Conservation (phyloP, 1,284 basidiomycete genomes). For the Cutaneotrichosporon dermatis region DNA sequence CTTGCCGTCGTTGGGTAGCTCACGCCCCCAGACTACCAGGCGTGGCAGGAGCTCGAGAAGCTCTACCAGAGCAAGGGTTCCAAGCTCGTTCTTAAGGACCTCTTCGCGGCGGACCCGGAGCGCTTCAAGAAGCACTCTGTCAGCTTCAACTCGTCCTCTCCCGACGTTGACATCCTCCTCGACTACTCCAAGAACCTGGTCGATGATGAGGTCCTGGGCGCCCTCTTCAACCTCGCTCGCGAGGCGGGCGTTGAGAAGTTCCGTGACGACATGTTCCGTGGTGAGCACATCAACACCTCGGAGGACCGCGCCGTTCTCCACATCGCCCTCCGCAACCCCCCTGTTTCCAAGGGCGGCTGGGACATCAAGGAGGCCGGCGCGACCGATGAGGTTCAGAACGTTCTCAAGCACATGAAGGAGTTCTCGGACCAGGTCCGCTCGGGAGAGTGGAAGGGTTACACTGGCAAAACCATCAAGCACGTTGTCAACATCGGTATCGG, state of each 20-base stretch:
- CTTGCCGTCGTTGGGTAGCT: too few relatives aligned
- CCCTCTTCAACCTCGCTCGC: constrained; percentile 72
- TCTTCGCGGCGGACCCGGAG: constrained; percentile 78
- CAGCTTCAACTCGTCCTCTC: constrained; percentile 63
- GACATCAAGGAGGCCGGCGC: constrained; percentile 74
- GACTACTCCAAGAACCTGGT: constrained; percentile 98
- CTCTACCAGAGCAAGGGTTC: constrained; percentile 72
- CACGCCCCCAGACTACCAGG: constrained; percentile 62
- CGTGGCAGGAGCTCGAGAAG: constrained; percentile 87
- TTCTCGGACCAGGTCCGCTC: constrained; percentile 82
- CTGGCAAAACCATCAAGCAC: constrained; percentile 87
- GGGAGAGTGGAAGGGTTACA: constrained; percentile 93
- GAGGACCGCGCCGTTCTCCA: constrained; percentile 96
- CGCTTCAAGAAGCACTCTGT: constrained; percentile 83
- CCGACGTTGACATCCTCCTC: constrained; percentile 73
- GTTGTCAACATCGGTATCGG: constrained; percentile 99
- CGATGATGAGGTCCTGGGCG: constrained; percentile 73
- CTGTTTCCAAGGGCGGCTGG: constrained; percentile 55
- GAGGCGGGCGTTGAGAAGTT: constrained; percentile 82
- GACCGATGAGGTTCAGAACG: constrained; percentile 68
- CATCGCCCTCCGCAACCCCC: constrained; percentile 80
- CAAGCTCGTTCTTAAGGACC: constrained; percentile 78
- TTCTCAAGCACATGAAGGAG: constrained; percentile 84
- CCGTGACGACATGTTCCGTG: constrained; percentile 89
- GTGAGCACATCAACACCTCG: constrained; percentile 96